Percentiles rank a stretch among this genome's conserved stretches.
Conservation (phyloP, 2,329 filamentous ascomycete species). For the Pyrenophora seminiperda region DNA sequence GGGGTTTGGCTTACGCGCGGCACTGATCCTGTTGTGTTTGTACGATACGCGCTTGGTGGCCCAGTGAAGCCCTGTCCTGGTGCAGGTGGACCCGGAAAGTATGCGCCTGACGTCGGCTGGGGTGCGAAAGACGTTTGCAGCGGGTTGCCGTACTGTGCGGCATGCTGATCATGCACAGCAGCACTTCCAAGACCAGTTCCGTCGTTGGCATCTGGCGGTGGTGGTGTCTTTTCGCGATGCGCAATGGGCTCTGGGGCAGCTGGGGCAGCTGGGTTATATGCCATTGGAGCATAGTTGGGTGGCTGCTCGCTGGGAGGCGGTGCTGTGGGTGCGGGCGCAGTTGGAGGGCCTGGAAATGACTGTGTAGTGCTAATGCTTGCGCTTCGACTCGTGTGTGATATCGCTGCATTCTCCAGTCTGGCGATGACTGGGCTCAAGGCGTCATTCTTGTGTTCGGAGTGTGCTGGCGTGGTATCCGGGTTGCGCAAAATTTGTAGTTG, state of each 20-base stretch:
- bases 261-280: conserved; percentile 80
- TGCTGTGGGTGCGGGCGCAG: conserved; percentile 36
- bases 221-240: conserved; percentile 79
- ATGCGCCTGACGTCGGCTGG: conserved; percentile 43
- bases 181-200: conserved; percentile 52
- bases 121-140: conserved; percentile 43
- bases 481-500: conserved; percentile 43
- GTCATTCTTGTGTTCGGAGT: conserved; percentile 53
- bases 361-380: conserved; percentile 47
- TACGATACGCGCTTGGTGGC: conserved; percentile 39
- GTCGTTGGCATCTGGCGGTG: conserved; percentile 68
- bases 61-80: conserved; percentile 43
- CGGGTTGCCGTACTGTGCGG: conserved; percentile 38
- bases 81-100: conserved; percentile 51
- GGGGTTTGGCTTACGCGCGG: conserved; percentile 43
- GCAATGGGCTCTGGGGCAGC: conserved; percentile 73
- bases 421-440: conserved; percentile 73
- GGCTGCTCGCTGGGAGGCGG: conserved; percentile 42
- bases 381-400: conserved; percentile 58
- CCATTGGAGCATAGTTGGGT: conserved; percentile 65
- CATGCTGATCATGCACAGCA: conserved; percentile 48
- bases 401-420: conserved; percentile 72
- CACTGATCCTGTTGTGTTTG: conserved; percentile 43
- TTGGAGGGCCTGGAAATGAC: conserved; percentile 47
- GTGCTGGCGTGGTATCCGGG: conserved; percentile 47